Percentiles rank a stretch among this genome's conserved stretches.
These are phyloP conservation scores for Vachellia pachyceras DNA, from an alignment of 306 rosid genomes.

Conservation along the genomic window DNA sequence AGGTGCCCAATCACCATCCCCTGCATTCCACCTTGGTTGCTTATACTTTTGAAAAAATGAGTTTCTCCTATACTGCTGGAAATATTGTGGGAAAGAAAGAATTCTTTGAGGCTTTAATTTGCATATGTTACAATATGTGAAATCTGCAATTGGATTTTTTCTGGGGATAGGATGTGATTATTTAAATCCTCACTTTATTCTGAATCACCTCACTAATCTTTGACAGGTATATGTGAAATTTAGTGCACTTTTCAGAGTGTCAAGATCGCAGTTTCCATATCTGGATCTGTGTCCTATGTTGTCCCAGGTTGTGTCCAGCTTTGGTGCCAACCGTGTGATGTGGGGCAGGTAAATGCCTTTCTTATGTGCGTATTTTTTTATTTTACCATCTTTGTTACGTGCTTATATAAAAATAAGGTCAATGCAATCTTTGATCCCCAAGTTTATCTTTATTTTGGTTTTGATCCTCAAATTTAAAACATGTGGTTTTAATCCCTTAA, in stretches of 20 bases:
- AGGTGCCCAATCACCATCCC: not conserved
- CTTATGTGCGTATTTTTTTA: not conserved
- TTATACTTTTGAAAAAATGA: not conserved
- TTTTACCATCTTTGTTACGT: slow-evolving; percentile 1
- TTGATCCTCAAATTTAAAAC: too few relatives aligned
- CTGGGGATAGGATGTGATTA: not conserved
- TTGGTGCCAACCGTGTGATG: slow-evolving; percentile 83
- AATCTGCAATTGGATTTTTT: not conserved
- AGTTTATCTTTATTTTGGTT: too few relatives aligned
- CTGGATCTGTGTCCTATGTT: slow-evolving; percentile 59
- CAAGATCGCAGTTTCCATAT: slow-evolving; percentile 74
- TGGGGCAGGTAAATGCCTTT: slow-evolving; percentile 74
- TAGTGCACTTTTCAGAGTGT: slow-evolving; percentile 88
- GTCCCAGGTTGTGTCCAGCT: slow-evolving; percentile 67
- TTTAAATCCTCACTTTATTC: not conserved
- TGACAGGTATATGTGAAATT: slow-evolving; percentile 80
- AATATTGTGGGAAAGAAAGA: not conserved
- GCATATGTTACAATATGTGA: not conserved
- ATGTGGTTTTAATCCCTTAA: too few relatives aligned
- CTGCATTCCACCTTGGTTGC: not conserved
- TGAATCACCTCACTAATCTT: not conserved
- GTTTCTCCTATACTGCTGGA: slow-evolving; percentile 12
- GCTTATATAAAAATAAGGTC: not conserved
- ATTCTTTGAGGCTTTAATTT: not conserved
- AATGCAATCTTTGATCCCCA: too few relatives aligned